phyloP scores from a whole-genome alignment of 2,329 filamentous ascomycete species.

The Aspergillus alliaceus region DNA sequence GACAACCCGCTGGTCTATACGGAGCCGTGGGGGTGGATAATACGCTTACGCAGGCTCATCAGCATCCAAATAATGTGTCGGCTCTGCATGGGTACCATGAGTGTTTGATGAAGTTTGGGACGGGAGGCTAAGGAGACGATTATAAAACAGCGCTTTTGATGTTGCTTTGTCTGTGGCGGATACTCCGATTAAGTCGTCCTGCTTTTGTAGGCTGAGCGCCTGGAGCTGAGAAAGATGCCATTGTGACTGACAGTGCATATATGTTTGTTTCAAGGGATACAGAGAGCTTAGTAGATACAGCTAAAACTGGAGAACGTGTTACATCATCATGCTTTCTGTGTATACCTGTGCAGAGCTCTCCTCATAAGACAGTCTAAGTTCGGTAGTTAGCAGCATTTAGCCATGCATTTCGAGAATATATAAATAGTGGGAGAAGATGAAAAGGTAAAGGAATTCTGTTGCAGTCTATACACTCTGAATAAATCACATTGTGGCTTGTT shows the following conservation, averaged over 20 bases:
- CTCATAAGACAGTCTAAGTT: too few relatives aligned
- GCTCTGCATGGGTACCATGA: constrained; percentile 70
- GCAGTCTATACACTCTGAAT: constrained; percentile 13
- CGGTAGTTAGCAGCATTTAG: too few relatives aligned
- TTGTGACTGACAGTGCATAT: too few relatives aligned
- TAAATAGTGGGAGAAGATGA: not conserved
- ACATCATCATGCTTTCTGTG: too few relatives aligned
- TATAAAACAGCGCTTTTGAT: constrained; percentile 50
- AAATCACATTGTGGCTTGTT: constrained; percentile 9
- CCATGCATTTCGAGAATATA: not conserved
- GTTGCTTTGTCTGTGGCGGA: constrained; percentile 57
- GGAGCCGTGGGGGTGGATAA: constrained; percentile 68
- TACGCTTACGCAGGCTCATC: not conserved
- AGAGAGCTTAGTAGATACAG: too few relatives aligned
- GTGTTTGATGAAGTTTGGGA: constrained; percentile 58
- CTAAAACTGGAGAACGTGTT: too few relatives aligned
- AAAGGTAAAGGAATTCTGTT: constrained; percentile 1
- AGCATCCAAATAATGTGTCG: constrained; percentile 73
- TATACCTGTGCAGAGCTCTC: too few relatives aligned
- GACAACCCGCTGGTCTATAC: constrained; percentile 66
- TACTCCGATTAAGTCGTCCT: constrained; percentile 57
- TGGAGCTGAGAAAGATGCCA: too few relatives aligned
- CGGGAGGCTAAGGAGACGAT: constrained; percentile 45
- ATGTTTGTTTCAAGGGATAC: too few relatives aligned
- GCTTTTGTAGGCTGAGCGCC: constrained; percentile 56